Evolutionary conservation across 345 rosid species (phyloP).

Genomic region (Turritis glabra): DNA sequence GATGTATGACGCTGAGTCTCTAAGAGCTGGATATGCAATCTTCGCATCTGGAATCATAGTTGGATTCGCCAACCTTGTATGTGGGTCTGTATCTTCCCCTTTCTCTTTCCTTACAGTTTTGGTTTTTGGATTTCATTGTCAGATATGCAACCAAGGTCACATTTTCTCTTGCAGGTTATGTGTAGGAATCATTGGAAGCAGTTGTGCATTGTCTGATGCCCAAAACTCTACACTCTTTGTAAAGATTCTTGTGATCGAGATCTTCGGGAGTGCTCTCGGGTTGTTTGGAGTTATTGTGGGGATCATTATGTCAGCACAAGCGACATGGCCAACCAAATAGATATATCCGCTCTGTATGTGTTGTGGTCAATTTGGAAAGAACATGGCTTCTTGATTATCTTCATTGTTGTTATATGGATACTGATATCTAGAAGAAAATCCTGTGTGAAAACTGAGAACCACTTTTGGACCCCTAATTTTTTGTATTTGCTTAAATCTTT

Average conservation of each 20-base stretch:
- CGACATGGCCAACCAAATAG: conserved; percentile 86
- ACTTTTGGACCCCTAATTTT: conserved; percentile 28
- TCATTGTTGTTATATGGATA: conserved; percentile 25
- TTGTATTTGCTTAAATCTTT: conserved; percentile 32
- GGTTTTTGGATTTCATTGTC: neutral
- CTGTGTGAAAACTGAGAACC: conserved; percentile 20
- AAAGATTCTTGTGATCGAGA: conserved; percentile 97
- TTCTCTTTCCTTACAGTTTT: conserved; percentile 1
- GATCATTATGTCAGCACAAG: conserved; percentile 99
- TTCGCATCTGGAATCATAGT: conserved; percentile 99
- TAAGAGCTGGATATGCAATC: conserved; percentile 98
- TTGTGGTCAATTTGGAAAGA: conserved; percentile 19
- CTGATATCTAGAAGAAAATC: conserved; percentile 31
- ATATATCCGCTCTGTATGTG: neutral
- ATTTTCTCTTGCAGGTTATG: conserved; percentile 60
- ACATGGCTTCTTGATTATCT: conserved; percentile 33
- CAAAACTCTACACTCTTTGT: conserved; percentile 96
- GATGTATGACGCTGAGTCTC: conserved; percentile 84
- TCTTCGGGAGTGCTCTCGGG: conserved; percentile 98
- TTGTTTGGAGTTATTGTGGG: conserved; percentile 99
- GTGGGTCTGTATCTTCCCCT: conserved; percentile 66
- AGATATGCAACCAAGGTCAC: neutral
- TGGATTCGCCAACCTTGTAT: conserved; percentile 97
- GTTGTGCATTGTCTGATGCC: conserved; percentile 97
- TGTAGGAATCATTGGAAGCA: conserved; percentile 97